phyloP scores from a whole-genome alignment of 352 stramenopile species.

The Peronospora tabacina region DNA sequence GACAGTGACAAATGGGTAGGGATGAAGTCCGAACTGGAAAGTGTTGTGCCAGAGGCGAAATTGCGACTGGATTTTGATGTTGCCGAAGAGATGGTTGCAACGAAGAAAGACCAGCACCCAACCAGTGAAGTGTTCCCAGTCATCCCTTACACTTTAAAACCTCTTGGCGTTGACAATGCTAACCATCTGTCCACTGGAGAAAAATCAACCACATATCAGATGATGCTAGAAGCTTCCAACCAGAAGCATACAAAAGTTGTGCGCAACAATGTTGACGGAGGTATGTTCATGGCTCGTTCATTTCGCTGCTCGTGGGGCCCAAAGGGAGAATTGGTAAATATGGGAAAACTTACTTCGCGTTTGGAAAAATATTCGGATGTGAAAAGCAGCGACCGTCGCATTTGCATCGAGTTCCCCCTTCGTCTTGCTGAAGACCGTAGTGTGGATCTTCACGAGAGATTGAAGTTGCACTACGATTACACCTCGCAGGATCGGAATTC shows the following conservation, averaged over 20 bases:
- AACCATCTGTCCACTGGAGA: conserved; percentile 20
- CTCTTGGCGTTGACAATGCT: conserved; percentile 22
- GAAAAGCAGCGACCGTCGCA: conserved; percentile 18
- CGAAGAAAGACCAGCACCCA: conserved; percentile 18
- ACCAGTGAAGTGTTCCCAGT: conserved; percentile 38
- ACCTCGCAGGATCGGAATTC: conserved; percentile 25
- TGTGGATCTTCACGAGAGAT: conserved; percentile 36
- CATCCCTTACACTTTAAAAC: conserved; percentile 24
- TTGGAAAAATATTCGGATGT: conserved; percentile 13
- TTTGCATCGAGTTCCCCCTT: conserved; percentile 53
- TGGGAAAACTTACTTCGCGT: conserved; percentile 36
- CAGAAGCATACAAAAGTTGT: conserved; percentile 28
- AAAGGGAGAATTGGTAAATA: conserved; percentile 64
- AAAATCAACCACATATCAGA: conserved; percentile 63
- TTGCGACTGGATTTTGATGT: conserved; percentile 14
- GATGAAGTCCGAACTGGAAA: conserved; percentile 8
- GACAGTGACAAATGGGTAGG: conserved; percentile 18
- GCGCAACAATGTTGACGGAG: conserved; percentile 50
- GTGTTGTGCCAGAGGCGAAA: conserved; percentile 3
- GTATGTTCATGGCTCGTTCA: conserved; percentile 70
- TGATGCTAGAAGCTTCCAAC: conserved; percentile 45
- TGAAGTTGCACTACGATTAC: conserved; percentile 57
- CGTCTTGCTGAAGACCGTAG: conserved; percentile 31
- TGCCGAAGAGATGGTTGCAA: conserved; percentile 13
- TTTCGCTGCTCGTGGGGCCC: conserved; percentile 80